Percentiles rank a stretch among this genome's conserved stretches.
These are phyloP conservation scores for Cryphonectria naterciae DNA, from an alignment of 2,329 filamentous ascomycete species.

Conservation along the genomic window DNA sequence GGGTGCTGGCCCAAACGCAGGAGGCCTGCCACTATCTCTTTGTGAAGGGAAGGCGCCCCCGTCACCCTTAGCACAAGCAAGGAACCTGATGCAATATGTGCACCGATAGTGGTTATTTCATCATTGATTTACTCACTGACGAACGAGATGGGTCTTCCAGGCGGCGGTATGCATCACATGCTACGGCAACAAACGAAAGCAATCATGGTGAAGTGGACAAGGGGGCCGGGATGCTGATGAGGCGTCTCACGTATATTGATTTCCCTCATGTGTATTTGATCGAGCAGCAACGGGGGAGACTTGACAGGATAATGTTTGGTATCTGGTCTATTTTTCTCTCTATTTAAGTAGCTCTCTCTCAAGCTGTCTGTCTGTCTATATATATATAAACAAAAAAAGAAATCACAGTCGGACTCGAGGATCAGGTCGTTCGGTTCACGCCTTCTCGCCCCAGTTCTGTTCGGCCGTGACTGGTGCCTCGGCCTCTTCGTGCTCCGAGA, in stretches of 20 bases:
- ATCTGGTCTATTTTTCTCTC: slow-evolving; percentile 7
- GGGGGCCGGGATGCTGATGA: background rate
- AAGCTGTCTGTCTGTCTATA: background rate
- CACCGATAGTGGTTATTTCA: background rate
- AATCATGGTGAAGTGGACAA: background rate
- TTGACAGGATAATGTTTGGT: slow-evolving; percentile 1
- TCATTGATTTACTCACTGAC: background rate
- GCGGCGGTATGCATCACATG: background rate
- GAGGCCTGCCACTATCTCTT: slow-evolving; percentile 1
- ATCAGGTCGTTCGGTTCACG: background rate
- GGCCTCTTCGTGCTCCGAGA: slow-evolving; percentile 65
- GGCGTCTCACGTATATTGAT: background rate
- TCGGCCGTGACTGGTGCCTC: slow-evolving; percentile 36
- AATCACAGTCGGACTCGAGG: background rate
- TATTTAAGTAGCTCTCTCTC: background rate
- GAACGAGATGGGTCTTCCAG: background rate
- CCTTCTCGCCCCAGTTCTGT: slow-evolving; percentile 33
- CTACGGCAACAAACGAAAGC: background rate
- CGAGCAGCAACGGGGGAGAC: background rate
- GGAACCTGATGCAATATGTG: background rate
- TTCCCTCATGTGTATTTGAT: background rate
- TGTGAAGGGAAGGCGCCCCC: background rate
- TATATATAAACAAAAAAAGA: background rate
- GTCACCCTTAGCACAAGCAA: background rate
- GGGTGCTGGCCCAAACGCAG: background rate